Conservation (phyloP, 352 stramenopile genomes). For the Pythium folliculosum region DNA sequence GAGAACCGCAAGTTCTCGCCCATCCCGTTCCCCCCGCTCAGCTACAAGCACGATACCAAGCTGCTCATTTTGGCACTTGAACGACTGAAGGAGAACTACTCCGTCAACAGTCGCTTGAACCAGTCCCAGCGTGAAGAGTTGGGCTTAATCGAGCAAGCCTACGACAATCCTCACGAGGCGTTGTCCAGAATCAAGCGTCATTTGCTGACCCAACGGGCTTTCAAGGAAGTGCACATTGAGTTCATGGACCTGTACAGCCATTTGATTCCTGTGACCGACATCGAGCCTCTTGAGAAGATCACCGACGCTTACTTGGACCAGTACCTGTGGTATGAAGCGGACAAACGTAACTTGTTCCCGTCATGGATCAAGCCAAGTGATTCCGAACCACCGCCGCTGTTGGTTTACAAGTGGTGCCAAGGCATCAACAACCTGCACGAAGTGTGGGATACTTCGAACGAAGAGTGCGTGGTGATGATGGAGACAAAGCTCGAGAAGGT, state of each 20-base stretch:
- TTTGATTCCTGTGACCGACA: conserved; percentile 98
- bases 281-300: conserved; percentile 99
- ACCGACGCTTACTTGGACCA: conserved; percentile 99
- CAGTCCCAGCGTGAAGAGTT: conserved; percentile 98
- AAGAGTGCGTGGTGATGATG: conserved; percentile 99
- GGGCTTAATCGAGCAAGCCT: conserved; percentile 98
- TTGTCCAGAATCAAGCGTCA: conserved; percentile 99
- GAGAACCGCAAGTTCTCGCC: conserved; percentile 99
- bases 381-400: conserved; percentile 97
- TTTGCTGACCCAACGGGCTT: conserved; percentile 98
- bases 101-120: conserved; percentile 97
- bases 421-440: conserved; percentile 99
- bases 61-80: conserved; percentile 99
- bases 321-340: conserved; percentile 99
- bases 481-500: conserved; percentile 99
- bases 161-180: conserved; percentile 99
- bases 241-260: conserved; percentile 99
- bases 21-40: conserved; percentile 99
- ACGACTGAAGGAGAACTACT: conserved; percentile 99
- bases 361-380: conserved; percentile 99
- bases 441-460: conserved; percentile 97
- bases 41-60: conserved; percentile 99
- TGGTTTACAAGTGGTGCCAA: conserved; percentile 99
- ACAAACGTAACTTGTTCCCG: conserved; percentile 99
- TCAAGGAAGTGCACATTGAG: conserved; percentile 99